A percentile compares a stretch with the other conserved stretches of the same genome.
phyloP scores from a whole-genome alignment of 1,284 basidiomycete species.

The Boletellus sp. region DNA sequence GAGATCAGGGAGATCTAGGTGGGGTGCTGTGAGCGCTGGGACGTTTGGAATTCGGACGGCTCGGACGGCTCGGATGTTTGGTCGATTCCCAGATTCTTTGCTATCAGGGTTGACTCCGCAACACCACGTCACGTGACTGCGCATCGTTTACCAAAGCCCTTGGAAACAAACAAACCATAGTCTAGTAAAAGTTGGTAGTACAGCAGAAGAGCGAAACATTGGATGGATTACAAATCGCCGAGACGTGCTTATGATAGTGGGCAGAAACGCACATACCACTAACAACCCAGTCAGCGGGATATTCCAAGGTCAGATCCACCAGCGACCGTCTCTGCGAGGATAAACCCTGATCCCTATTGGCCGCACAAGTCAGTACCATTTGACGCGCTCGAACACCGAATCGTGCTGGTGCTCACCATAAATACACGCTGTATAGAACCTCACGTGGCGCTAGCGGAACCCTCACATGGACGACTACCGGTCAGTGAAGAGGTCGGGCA shows the following conservation, averaged over 20 bases:
- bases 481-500: conserved; percentile 53
- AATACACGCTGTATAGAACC: neutral
- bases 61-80: too few species aligned
- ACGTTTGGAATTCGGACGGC: too few species aligned
- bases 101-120: too few species aligned
- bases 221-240: conserved; percentile 3
- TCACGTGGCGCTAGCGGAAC: too few species aligned
- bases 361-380: conserved; percentile 2
- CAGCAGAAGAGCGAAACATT: neutral
- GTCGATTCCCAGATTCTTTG: too few species aligned
- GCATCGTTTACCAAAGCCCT: conserved; percentile 11
- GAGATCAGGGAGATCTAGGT: too few species aligned
- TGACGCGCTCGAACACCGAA: neutral
- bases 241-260: neutral
- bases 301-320: neutral
- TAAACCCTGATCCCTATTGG: neutral
- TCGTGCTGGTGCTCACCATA: conserved; percentile 11
- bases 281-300: neutral
- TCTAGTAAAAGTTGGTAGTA: neutral
- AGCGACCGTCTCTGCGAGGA: neutral
- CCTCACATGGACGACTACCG: conserved; percentile 21
- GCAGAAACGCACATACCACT: neutral
- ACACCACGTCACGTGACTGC: conserved; percentile 6
- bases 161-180: conserved; percentile 13
- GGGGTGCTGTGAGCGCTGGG: too few species aligned